Evolutionary conservation across 257 asterid genomes (phyloP).

Genomic region (Thymus mandschuricus): DNA sequence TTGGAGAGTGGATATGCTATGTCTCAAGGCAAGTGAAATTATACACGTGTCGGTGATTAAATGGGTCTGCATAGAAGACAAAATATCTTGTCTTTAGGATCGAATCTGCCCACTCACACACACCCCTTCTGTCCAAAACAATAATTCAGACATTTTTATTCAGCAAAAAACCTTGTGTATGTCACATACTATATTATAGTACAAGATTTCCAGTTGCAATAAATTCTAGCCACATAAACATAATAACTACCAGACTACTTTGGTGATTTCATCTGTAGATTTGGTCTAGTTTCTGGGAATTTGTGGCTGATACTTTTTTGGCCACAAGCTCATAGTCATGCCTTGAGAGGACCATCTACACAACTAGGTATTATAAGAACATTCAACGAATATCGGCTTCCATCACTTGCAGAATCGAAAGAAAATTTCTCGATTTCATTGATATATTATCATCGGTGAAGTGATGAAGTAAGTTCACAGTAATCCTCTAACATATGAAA

Average conservation of each 20-base stretch:
- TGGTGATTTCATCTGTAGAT: slow-evolving; percentile 22
- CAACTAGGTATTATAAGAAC: slow-evolving; percentile 16
- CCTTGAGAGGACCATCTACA: slow-evolving; percentile 26
- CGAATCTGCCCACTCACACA: too few relatives aligned
- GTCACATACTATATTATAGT: not conserved
- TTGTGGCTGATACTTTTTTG: slow-evolving; percentile 35
- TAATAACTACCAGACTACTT: slow-evolving; percentile 1
- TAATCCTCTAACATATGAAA: slow-evolving; percentile 29
- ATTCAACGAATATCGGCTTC: not conserved
- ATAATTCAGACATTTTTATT: not conserved
- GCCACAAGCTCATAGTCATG: slow-evolving; percentile 24
- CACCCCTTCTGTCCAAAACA: slow-evolving; percentile 6
- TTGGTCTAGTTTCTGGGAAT: not conserved
- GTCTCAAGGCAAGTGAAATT: too few relatives aligned
- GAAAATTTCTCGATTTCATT: slow-evolving; percentile 32
- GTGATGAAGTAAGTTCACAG: slow-evolving; percentile 32
- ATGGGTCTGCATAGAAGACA: too few relatives aligned
- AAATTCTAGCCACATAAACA: slow-evolving; percentile 32
- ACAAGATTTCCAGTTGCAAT: slow-evolving; percentile 24
- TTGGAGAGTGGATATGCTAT: too few relatives aligned
- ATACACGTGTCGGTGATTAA: too few relatives aligned
- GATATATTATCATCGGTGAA: slow-evolving; percentile 24
- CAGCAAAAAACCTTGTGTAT: not conserved
- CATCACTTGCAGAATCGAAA: slow-evolving; percentile 18
- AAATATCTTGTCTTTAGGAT: too few relatives aligned